Conservation (phyloP, 345 rosid species). For the Eucalyptus caleyi region DNA sequence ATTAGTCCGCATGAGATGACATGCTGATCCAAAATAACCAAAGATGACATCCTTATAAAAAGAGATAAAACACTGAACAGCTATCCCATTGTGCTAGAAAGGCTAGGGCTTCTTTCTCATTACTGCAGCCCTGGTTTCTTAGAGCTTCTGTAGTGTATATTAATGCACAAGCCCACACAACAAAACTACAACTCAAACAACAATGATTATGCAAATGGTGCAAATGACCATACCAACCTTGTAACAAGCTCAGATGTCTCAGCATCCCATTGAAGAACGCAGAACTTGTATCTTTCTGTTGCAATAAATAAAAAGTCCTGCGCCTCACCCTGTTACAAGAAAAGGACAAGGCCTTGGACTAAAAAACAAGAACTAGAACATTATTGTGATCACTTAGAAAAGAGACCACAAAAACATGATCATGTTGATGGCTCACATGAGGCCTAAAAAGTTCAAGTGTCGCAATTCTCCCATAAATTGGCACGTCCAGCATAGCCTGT, state of each 20-base stretch:
- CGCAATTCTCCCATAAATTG: constrained; percentile 91
- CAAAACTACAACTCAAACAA: not conserved
- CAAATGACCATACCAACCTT: constrained; percentile 21
- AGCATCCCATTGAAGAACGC: constrained; percentile 92
- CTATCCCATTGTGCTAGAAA: not conserved
- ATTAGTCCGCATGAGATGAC: not conserved
- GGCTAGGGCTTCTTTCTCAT: not conserved
- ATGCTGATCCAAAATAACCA: not conserved
- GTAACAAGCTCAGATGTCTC: constrained; percentile 80
- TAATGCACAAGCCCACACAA: not conserved
- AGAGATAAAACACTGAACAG: not conserved
- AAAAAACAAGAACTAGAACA: not conserved
- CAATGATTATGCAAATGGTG: not conserved
- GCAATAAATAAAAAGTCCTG: constrained; percentile 89
- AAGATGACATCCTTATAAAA: not conserved
- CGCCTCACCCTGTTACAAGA: constrained; percentile 62
- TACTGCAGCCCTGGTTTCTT: not conserved
- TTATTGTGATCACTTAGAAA: not conserved
- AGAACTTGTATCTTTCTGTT: constrained; percentile 80
- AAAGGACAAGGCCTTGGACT: not conserved
- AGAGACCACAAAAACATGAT: not conserved
- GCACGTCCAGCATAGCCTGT: constrained; percentile 90
- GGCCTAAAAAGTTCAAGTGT: constrained; percentile 89
- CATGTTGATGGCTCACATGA: constrained; percentile 42
- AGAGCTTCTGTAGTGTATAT: not conserved